Evolutionary conservation across 2,329 filamentous ascomycete species (phyloP).

Genomic region (Cordyceps javanica): DNA sequence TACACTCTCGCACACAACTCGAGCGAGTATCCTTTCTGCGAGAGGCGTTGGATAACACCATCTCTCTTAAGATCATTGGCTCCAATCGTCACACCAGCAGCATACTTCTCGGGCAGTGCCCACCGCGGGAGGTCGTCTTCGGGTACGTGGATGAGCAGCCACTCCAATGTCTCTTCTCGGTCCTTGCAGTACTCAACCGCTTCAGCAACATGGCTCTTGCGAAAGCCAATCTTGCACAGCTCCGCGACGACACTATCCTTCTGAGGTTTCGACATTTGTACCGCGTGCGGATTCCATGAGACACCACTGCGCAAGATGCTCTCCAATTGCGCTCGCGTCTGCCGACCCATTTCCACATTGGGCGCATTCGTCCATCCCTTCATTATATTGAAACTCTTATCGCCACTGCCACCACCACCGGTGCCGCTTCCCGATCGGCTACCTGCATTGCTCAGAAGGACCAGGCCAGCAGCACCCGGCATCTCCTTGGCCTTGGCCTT

Average conservation of each 20-base stretch:
- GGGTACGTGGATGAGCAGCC: conserved; percentile 93
- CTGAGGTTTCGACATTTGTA: conserved; percentile 55
- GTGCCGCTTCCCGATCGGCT: conserved; percentile 13
- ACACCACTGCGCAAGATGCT: conserved; percentile 69
- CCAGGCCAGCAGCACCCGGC: conserved; percentile 51
- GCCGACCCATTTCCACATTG: conserved; percentile 87
- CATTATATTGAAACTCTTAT: conserved; percentile 38
- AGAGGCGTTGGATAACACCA: conserved; percentile 72
- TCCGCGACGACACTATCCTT: conserved; percentile 62
- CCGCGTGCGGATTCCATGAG: conserved; percentile 78
- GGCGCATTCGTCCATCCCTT: conserved; percentile 79
- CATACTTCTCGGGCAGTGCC: conserved; percentile 87
- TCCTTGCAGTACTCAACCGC: conserved; percentile 84
- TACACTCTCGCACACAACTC: conserved; percentile 78
- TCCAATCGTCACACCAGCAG: conserved; percentile 81
- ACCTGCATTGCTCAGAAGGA: conserved; percentile 41
- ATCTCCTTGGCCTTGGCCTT: conserved; percentile 62
- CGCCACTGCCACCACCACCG: conserved; percentile 16
- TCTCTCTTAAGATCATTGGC: conserved; percentile 77
- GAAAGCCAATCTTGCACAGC: conserved; percentile 73
- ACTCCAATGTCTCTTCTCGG: conserved; percentile 86
- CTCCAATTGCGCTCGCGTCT: conserved; percentile 74
- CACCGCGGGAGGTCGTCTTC: conserved; percentile 93
- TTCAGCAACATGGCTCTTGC: conserved; percentile 83
- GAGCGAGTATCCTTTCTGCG: conserved; percentile 74